Evolutionary conservation across 306 rosid genomes (phyloP).

Genomic region (Acacia confusa): DNA sequence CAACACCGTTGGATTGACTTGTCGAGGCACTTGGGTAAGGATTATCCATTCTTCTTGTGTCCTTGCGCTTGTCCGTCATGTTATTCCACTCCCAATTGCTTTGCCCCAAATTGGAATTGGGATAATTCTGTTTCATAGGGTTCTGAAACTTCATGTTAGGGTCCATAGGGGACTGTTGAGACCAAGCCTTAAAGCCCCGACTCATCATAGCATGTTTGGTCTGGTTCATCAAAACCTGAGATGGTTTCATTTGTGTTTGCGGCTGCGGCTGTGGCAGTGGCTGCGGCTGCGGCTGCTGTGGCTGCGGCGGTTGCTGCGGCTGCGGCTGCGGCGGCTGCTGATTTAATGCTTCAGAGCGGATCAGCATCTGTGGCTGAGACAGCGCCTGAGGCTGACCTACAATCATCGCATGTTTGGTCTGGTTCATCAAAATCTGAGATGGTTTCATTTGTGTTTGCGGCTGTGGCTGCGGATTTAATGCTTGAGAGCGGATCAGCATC

Average conservation of each 20-base stretch:
- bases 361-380: conserved; percentile 41
- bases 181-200: conserved; percentile 52
- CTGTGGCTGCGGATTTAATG: conserved; percentile 37
- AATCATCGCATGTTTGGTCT: conserved; percentile 42
- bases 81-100: conserved; percentile 87
- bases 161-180: conserved; percentile 47
- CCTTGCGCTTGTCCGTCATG: conserved; percentile 61
- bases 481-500: conserved; percentile 36
- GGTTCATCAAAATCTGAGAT: conserved; percentile 47
- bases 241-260: conserved; percentile 38
- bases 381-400: conserved; percentile 27
- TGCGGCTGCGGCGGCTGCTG: conserved; percentile 36
- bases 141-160: conserved; percentile 49
- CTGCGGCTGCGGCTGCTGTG: too few species aligned
- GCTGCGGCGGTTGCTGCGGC: too few species aligned
- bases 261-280: too few species aligned
- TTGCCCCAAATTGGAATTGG: conserved; percentile 39
- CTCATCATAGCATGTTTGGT: conserved; percentile 47
- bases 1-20: conserved; percentile 22
- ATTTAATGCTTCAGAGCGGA: conserved; percentile 38
- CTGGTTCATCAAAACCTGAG: conserved; percentile 48
- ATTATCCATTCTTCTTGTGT: conserved; percentile 59
- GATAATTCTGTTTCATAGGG: conserved; percentile 42
- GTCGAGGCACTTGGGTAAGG: conserved; percentile 21
- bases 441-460: conserved; percentile 38